A percentile compares a stretch with the other conserved stretches of the same genome.
phyloP scores from a whole-genome alignment of 331 rosid species.

The Dryas integrifolia region DNA sequence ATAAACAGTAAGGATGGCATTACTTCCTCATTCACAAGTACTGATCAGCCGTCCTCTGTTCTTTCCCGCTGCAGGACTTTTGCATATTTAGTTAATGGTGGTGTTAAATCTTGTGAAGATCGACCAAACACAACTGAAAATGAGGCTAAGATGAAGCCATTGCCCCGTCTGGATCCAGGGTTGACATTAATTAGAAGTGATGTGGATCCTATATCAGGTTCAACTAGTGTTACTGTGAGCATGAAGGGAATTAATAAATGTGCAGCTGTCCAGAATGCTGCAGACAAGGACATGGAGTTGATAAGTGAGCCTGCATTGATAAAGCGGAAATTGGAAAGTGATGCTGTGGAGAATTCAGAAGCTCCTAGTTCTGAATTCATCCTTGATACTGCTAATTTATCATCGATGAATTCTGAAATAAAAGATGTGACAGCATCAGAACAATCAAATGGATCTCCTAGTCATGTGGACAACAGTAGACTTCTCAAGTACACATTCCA shows the following conservation, averaged over 20 bases:
- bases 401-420: conserved; percentile 29
- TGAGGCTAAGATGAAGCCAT: conserved; percentile 35
- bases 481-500: conserved; percentile 58
- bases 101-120: conserved; percentile 35
- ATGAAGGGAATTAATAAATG: conserved; percentile 15
- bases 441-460: conserved; percentile 32
- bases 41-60: conserved; percentile 35
- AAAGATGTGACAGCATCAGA: conserved; percentile 33
- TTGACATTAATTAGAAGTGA: conserved; percentile 28
- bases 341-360: conserved; percentile 18
- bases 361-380: conserved; percentile 19
- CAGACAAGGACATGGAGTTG: conserved; percentile 32
- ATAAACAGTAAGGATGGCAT: conserved; percentile 19
- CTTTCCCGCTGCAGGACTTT: conserved; percentile 42
- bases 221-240: conserved; percentile 26
- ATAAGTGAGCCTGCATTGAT: conserved; percentile 8
- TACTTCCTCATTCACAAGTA: conserved; percentile 19
- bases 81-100: conserved; percentile 25
- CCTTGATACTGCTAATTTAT: conserved; percentile 25
- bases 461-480: conserved; percentile 32
- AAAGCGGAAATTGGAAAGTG: conserved; percentile 19
- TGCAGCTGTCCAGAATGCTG: conserved; percentile 28
- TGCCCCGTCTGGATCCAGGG: conserved; percentile 39
- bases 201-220: conserved; percentile 33
- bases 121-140: conserved; percentile 22